Percentiles rank a stretch among this genome's conserved stretches.
These are phyloP conservation scores for Gynandropsis gynandra DNA, from an alignment of 345 rosid species.

Conservation along the genomic window DNA sequence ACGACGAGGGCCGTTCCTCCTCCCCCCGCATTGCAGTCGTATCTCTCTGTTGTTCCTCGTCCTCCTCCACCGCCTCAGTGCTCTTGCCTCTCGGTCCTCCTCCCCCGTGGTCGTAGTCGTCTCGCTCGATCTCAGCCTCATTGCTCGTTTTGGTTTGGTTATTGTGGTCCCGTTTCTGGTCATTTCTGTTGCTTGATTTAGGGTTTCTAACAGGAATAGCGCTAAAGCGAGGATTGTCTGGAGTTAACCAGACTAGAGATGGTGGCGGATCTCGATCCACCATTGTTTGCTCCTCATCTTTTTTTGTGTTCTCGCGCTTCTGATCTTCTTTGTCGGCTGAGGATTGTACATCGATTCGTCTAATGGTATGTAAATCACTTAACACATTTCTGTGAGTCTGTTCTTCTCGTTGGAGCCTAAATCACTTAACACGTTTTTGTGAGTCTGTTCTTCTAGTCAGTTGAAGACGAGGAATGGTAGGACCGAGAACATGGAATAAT, in stretches of 20 bases:
- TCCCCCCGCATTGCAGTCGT: no score
- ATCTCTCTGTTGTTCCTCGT: no score
- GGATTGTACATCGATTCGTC: constrained; percentile 45
- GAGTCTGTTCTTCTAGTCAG: neutral
- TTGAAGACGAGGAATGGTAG: neutral
- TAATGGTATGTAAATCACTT: constrained; percentile 43
- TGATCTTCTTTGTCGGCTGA: constrained; percentile 62
- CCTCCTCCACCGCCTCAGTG: no score
- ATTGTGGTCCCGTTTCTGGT: no score
- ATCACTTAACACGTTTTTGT: neutral
- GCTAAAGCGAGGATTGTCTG: constrained; percentile 55
- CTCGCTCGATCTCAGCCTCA: no score
- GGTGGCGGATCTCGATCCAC: constrained; percentile 62
- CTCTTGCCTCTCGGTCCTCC: no score
- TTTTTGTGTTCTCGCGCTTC: constrained; percentile 54
- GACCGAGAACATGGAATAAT: neutral
- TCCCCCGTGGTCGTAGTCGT: no score
- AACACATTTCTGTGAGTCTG: no score
- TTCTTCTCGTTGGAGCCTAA: no score
- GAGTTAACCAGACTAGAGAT: constrained; percentile 35
- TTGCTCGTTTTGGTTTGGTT: no score
- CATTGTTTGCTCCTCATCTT: constrained; percentile 37
- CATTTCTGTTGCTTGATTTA: constrained; percentile 10
- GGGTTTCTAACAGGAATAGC: constrained; percentile 47
- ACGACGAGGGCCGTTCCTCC: no score